Base-by-base conservation (phyloP, 2,329 filamentous ascomycete species). In the Eutypa lata region DNA sequence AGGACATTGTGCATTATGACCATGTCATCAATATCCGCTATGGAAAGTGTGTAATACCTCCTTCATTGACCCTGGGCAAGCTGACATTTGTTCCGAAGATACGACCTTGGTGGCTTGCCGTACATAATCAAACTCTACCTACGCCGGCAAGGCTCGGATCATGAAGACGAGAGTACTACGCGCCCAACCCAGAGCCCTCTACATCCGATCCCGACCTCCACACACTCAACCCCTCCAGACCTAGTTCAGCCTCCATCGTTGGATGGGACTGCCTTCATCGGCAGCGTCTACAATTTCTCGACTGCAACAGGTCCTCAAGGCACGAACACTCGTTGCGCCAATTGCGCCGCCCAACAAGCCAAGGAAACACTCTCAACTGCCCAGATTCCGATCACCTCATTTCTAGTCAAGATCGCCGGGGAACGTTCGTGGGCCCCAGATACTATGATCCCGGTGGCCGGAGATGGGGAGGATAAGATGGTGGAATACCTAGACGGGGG, bases 91-190 rank as follows among this genome's bases (percentile, higher is more conserved):
- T 49, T 35, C 10, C 35, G 44, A 49, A 58, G 56, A 37, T 58
- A 56, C 50, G 56, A 54, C 19, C 47, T 58, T 28, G 50, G 52
- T 31, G 56, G 56, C 16, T 47, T 43, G 8, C 50, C 56, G 14
- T 58, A 56, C 46, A 58, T 56, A 16, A 52, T 58, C 26, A 50
- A 56, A 33, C 52, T 58, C 19, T 58, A 53, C 46, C 48, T 58
- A 13, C 48, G 37, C 22, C 54, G 51, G 2, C 48, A 58, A 44
- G 49, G 37, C 6, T 19, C 48, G 31, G 16, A 54, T 46, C 4
- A 52, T 53, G 18, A 52, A 58, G 26, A 31, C 26, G 26, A 31
- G 10, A 31, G 26, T 31, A 10, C 26, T 10, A 10, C 26, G 26
- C 26, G 26, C 26, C 26, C 10, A 31, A 5, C 26, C 26, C 26